These are phyloP conservation scores for Dipodascus albidus DNA, from an alignment of 805 yeast genomes.

Conservation along the genomic window DNA sequence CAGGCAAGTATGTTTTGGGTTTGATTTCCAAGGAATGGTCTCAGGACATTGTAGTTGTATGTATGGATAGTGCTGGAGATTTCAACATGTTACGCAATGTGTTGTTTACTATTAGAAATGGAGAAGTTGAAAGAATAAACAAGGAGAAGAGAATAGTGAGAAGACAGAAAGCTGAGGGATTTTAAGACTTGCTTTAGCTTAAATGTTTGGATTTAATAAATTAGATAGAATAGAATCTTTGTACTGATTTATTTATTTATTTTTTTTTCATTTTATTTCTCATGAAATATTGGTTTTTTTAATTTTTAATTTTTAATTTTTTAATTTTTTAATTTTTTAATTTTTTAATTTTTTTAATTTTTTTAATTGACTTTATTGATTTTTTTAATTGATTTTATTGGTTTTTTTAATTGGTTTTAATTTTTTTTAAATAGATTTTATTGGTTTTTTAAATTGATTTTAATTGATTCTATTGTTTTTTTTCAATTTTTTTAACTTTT, in stretches of 20 bases:
- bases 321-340: neutral
- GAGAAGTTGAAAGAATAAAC: neutral
- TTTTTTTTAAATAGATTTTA: too few relatives aligned
- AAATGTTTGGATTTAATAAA: too few relatives aligned
- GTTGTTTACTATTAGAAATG: neutral
- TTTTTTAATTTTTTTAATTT: neutral
- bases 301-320: neutral
- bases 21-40: neutral
- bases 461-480: too few relatives aligned
- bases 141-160: neutral
- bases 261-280: neutral
- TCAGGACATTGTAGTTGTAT: neutral
- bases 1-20: neutral
- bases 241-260: neutral
- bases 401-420: neutral
- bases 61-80: neutral
- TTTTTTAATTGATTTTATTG: neutral
- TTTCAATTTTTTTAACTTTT: too few relatives aligned
- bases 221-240: too few relatives aligned
- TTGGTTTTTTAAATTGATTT: too few relatives aligned
- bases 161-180: neutral
- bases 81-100: neutral
- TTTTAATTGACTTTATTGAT: neutral
- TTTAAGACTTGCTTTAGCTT: too few relatives aligned
- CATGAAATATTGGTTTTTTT: neutral